Conservation (phyloP, 163 green algal species). For the Chlamydomonas reinhardtii region DNA sequence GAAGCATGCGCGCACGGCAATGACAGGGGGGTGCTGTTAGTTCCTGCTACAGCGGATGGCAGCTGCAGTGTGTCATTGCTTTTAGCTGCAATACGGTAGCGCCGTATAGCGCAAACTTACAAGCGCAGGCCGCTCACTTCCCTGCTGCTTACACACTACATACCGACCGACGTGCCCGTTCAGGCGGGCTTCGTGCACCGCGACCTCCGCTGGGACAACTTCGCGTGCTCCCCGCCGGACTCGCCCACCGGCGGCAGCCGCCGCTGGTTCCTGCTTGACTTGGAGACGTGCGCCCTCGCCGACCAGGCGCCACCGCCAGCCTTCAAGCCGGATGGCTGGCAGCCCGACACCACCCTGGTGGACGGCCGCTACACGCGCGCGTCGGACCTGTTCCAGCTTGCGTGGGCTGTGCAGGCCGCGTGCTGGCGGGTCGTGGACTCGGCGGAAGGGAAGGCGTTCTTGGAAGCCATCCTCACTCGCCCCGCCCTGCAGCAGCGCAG, state of each 20-base stretch:
- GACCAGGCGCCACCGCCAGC: slow-evolving; percentile 5
- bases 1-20: too few species aligned
- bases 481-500: background rate
- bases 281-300: slow-evolving; percentile 21
- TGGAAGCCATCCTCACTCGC: slow-evolving; percentile 8
- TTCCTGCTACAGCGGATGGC: background rate
- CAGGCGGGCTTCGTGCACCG: slow-evolving; percentile 37
- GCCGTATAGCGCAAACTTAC: background rate
- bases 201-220: slow-evolving; percentile 41
- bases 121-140: too few species aligned
- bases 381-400: slow-evolving; percentile 27
- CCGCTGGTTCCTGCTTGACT: slow-evolving; percentile 39
- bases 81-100: too few species aligned
- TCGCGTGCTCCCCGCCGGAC: slow-evolving; percentile 28
- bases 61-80: background rate
- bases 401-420: slow-evolving; percentile 3
- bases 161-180: background rate
- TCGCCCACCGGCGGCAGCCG: background rate
- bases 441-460: slow-evolving; percentile 2
- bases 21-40: too few species aligned
- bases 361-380: slow-evolving; percentile 14
- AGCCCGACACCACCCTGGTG: slow-evolving; percentile 28
- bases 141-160: too few species aligned
- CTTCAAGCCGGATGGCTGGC: slow-evolving; percentile 19
- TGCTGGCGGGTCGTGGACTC: slow-evolving; percentile 8